Evolutionary conservation across 179 eudicot genomes (phyloP).

Genomic region (Silene coronaria): DNA sequence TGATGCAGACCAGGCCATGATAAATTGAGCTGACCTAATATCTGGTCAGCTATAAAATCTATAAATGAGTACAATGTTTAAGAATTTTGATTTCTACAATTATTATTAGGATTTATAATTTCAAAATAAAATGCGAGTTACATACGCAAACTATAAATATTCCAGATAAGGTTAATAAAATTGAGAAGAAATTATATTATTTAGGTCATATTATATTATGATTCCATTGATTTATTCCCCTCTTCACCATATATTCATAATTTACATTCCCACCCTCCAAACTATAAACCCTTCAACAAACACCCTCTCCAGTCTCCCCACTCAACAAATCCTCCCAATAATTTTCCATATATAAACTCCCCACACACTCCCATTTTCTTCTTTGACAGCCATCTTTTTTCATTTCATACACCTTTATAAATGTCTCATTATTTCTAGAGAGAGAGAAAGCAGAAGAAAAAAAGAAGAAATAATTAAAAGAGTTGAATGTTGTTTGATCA

Average conservation of each 20-base stretch:
- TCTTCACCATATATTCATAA: background rate
- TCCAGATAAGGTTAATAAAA: no score
- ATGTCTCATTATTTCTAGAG: conserved; percentile 19
- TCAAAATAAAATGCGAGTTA: no score
- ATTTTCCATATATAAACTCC: conserved; percentile 5
- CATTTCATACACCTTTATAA: background rate
- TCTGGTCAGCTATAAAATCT: no score
- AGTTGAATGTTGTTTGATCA: conserved; percentile 34
- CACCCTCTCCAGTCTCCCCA: no score
- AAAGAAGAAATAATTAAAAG: background rate
- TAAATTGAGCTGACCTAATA: no score
- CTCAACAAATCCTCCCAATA: conserved; percentile 9
- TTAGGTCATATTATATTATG: no score
- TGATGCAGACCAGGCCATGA: no score
- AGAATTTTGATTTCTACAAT: no score
- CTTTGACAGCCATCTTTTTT: conserved; percentile 8
- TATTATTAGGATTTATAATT: no score
- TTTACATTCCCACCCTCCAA: background rate
- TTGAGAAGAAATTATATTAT: no score
- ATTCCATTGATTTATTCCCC: background rate
- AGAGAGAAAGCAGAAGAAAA: background rate
- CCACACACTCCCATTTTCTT: conserved; percentile 28
- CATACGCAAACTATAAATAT: no score
- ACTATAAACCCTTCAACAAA: background rate
- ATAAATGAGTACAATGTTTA: no score